Evolutionary conservation across 805 yeast genomes (phyloP).

Genomic region (Crinitomyces ghanaensis): DNA sequence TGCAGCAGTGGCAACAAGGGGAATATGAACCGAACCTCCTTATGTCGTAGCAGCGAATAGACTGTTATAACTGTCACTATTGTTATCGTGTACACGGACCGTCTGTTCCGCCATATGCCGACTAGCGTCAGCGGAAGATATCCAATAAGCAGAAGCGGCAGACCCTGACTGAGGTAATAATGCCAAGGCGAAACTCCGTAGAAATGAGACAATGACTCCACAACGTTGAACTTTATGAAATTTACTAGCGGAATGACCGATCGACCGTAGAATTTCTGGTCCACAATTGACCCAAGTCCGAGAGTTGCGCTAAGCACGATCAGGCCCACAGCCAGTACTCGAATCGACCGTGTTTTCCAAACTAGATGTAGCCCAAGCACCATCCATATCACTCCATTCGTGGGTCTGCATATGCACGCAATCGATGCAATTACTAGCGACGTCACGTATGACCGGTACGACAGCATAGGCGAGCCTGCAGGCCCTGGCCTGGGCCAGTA

Average conservation of each 20-base stretch:
- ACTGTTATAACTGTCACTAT: conserved; percentile 35
- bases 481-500: conserved; percentile 56
- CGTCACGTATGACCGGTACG: conserved; percentile 18
- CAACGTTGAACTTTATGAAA: conserved; percentile 68
- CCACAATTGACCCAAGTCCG: conserved; percentile 33
- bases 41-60: conserved; percentile 66
- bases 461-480: conserved; percentile 10
- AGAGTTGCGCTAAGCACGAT: conserved; percentile 16
- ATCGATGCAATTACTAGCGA: conserved; percentile 44
- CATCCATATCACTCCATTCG: conserved; percentile 70
- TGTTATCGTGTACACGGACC: conserved; percentile 20
- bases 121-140: conserved; percentile 49
- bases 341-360: conserved; percentile 6
- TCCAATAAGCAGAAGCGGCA: conserved; percentile 64
- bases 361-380: conserved; percentile 36
- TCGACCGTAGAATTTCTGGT: conserved; percentile 44
- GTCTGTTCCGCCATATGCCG: conserved; percentile 28
- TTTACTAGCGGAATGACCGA: conserved; percentile 52
- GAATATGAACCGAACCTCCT: conserved; percentile 82
- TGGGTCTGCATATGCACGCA: conserved; percentile 71
- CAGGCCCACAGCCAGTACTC: conserved; percentile 11
- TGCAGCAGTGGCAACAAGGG: conserved; percentile 72
- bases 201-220: conserved; percentile 60
- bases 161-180: conserved; percentile 71
- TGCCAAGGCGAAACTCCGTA: conserved; percentile 82